These are phyloP conservation scores for Crotalaria pallida DNA, from an alignment of 306 rosid species.

Conservation along the genomic window DNA sequence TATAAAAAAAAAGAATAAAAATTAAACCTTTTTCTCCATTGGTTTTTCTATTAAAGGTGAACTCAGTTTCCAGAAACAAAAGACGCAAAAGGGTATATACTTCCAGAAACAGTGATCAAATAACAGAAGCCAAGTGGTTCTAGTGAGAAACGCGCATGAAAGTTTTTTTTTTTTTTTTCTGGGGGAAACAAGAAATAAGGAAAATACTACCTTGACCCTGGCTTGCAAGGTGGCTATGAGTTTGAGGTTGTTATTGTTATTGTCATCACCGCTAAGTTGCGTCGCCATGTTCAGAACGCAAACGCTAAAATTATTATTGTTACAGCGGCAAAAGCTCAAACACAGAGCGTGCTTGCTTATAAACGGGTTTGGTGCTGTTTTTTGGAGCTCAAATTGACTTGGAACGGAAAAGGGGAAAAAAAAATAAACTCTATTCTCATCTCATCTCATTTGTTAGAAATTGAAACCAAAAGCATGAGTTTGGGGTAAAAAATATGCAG, in stretches of 20 bases:
- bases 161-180: not conserved
- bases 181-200: not conserved
- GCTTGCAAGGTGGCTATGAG: slow-evolving; percentile 32
- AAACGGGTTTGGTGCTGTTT: not conserved
- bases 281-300: slow-evolving; percentile 31
- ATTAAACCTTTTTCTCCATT: not conserved
- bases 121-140: not conserved
- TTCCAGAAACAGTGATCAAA: not conserved
- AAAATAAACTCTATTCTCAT: too few relatives aligned
- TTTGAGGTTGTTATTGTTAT: slow-evolving; percentile 21
- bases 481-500: not conserved
- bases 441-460: not conserved
- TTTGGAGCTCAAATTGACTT: not conserved
- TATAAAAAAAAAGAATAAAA: too few relatives aligned
- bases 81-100: not conserved
- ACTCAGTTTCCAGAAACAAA: not conserved
- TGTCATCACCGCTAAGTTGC: slow-evolving; percentile 26
- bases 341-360: not conserved
- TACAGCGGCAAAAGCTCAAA: not conserved
- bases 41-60: not conserved
- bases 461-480: not conserved
- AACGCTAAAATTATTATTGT: not conserved
- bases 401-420: too few relatives aligned
- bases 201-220: slow-evolving; percentile 64
- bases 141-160: not conserved